Evolutionary conservation across 2,329 filamentous ascomycete genomes (phyloP), one percentile per base, ranked within the genome.

Genomic region (Exophiala sideris): DNA sequence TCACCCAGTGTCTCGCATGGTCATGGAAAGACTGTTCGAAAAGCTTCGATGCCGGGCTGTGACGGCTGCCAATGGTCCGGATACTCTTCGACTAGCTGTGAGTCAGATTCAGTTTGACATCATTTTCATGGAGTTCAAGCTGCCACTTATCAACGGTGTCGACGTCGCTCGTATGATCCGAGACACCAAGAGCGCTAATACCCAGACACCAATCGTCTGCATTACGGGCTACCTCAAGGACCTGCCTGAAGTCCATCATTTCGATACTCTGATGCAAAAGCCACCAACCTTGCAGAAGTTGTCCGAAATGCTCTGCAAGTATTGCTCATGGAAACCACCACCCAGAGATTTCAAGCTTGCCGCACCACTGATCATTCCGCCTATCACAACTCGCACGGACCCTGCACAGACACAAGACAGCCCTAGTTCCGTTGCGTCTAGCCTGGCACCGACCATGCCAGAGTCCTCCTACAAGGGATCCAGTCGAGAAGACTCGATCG

Each of bases 181-280:
- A 45, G 92, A 97, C 68, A 96, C 92, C 1, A 94, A 92, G 74
- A 96, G 96, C 69, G 84, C 89, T 54, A 99, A 99, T 68, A 88
- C 89, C 0, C 86, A 94, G 64, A 99, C 94, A 0, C 94, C 94
- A 0, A 95, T 99, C 58, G 90, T 99, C 52, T 91, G 91, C 45
- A 92, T 99, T 33, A 99, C 94, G 3, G 92, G 94, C 5, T 99
- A 99, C 70, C 77, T 99, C n/a, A 97, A 97, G 69, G 94, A 99
- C 67, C 78, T 99, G 2, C 91, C 94, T 63, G 91, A 91, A 56
- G 89, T 90, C 3, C 92, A 99, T 72, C 89, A 96, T 71, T 99
- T 99, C 66, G 91, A 97, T 69, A 89, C 89, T 1, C 77, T 99
- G 48, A 90, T 99, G 48, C 91, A 99, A 71, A 99, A 99, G 72